Evolutionary conservation across 805 yeast species (phyloP).

Genomic region (Zygotorulaspora chibaensis): DNA sequence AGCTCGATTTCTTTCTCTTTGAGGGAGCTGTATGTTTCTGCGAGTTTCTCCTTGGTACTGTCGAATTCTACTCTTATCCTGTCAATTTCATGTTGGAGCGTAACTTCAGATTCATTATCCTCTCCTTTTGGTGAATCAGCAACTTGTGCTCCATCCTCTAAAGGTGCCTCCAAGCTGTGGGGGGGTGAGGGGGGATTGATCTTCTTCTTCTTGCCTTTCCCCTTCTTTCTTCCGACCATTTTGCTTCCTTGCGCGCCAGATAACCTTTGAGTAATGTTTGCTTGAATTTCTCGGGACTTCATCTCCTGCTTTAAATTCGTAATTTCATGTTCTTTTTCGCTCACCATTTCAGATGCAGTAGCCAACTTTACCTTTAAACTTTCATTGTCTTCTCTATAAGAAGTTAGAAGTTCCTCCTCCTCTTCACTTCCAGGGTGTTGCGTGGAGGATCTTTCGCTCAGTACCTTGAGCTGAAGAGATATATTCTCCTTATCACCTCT

Average conservation of each 20-base stretch:
- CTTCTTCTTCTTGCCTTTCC: constrained; percentile 8
- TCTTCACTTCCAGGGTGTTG: not conserved
- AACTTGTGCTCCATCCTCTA: not conserved
- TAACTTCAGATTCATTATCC: constrained; percentile 1
- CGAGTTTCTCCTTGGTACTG: constrained; percentile 19
- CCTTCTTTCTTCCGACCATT: constrained; percentile 3
- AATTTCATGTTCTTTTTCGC: not conserved
- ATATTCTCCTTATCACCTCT: constrained; percentile 1
- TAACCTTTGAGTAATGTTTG: not conserved
- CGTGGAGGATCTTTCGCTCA: not conserved
- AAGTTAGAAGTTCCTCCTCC: not conserved
- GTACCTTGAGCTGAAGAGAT: not conserved
- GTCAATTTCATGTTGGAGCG: constrained; percentile 4
- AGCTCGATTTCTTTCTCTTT: constrained; percentile 54
- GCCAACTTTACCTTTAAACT: constrained; percentile 1
- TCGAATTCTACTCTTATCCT: constrained; percentile 13
- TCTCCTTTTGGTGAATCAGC: not conserved
- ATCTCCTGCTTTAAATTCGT: constrained; percentile 1
- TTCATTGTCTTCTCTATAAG: constrained; percentile 2
- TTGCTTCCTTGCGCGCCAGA: not conserved
- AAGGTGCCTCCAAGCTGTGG: not conserved
- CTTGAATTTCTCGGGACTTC: constrained; percentile 1
- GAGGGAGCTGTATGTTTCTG: constrained; percentile 30
- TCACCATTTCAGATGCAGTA: constrained; percentile 1
- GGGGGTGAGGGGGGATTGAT: not conserved